Base-by-base conservation (phyloP, 148 eudicot genomes). In the Persicaria maculosa region DNA sequence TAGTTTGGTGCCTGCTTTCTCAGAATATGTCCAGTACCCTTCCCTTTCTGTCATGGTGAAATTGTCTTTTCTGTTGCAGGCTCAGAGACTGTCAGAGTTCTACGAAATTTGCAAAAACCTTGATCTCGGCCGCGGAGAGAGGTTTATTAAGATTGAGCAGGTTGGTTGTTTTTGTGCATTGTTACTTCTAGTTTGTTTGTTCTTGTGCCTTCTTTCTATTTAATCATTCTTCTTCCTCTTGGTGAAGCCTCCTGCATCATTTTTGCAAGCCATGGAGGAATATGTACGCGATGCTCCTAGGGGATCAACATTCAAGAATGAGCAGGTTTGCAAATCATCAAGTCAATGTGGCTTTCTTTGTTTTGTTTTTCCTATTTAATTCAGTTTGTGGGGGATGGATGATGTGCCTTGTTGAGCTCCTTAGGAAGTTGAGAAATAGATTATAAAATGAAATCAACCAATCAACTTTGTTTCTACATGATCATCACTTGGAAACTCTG, bases 191-290 rank as follows among this genome's bases (percentile, higher is more conserved):
- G 46, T 62, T 31, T 59, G 31, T 5, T 9, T 44, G 48, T 68
- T 68, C 17, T 6, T 44, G 10, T 16, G 4, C 17, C 15, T 9
- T 46, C 46, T 19, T 17, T 45, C 31, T 45, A 46, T 4, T 47
- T 71, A 5, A 9, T 71, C 4, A 17, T 11, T 22, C 22, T 73
- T 81, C 17, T 68, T 46, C 31, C 69, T 73, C 64, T 72, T 71
- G 52, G 53, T 88, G 79, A 79, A 95, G 99, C 96, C 99, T 16
- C 96, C 97, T 74, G 92, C 91, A 69, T 95, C 99, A 81, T 95
- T 95, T 85, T 74, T 95, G 62, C 99, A 90, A 92, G 89, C 99
- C 72, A 95, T 95, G 99, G 97, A 95, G 82, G 97, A 95, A 78
- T 95, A 92, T 75, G 97, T 90, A 47, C 86, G 85, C 80, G 99